phyloP scores from a whole-genome alignment of 495 filamentous ascomycete species.

The Aspergillus steynii region DNA sequence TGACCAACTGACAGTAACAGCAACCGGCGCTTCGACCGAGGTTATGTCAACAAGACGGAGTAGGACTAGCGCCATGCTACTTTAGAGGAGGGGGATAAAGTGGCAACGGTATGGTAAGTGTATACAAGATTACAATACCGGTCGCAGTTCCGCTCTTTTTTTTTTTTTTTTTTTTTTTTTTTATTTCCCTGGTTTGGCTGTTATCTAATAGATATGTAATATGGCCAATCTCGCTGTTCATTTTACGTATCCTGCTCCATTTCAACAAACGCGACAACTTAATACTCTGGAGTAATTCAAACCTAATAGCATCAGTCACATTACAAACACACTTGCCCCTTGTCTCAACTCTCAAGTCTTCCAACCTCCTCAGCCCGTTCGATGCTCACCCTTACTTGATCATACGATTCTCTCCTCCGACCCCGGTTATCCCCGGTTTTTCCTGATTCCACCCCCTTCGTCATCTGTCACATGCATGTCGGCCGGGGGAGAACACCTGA shows the following conservation, averaged over 20 bases:
- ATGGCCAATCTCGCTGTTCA: too few species aligned
- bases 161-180: neutral
- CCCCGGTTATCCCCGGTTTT: neutral
- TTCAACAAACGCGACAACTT: too few species aligned
- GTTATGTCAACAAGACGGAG: neutral
- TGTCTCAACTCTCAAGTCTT: too few species aligned
- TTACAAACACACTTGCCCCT: too few species aligned
- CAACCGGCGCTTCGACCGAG: too few species aligned
- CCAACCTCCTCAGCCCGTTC: neutral
- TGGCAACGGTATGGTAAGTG: too few species aligned
- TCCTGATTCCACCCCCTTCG: neutral
- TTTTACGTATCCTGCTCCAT: too few species aligned
- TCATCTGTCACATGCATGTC: slow-evolving; percentile 64
- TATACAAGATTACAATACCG: neutral
- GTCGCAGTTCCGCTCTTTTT: neutral
- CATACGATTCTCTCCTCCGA: neutral
- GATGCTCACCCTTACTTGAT: neutral
- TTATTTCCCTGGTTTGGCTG: too few species aligned
- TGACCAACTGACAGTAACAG: too few species aligned
- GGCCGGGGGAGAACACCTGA: slow-evolving; percentile 70
- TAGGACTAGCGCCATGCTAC: neutral
- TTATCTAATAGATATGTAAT: neutral
- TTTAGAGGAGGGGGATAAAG: neutral
- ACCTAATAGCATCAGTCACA: too few species aligned
- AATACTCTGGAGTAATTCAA: too few species aligned